Evolutionary conservation across 345 rosid species (phyloP), one percentile per base, ranked within the genome.

Genomic region (Citrus sinensis): DNA sequence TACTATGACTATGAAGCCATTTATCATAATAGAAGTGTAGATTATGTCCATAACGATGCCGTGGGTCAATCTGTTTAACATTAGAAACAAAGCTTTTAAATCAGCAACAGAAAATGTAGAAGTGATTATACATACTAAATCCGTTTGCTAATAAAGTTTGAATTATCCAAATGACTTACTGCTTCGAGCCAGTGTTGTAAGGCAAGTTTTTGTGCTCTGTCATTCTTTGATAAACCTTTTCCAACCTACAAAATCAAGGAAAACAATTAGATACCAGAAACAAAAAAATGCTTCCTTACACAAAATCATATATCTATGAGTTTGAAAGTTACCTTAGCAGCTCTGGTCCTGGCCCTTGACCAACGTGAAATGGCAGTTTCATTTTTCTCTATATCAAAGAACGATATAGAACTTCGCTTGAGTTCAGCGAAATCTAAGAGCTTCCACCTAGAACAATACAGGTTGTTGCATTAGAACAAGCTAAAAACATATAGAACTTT

Each of bases 101-200:
- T 80, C 66, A 82, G 82, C 39, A 76, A 75, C 42, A 62, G 70
- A 14, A 29, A 62, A 29, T n/a, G 7, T 39, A 58, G 59, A 27
- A 74, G 39, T 6, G 65, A 66, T 13, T 6, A 69, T 17, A 20
- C 8, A 56, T 24, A 62, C 24, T 70, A 30, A 27, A 16, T 59
- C 49, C 51, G 27, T 32, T 9, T 2, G 35, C 14, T 46, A 14
- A 59, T 34, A 60, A 40, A 14, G 11, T 55, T 71, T 58, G 56
- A 64, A 14, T 67, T 64, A 34, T 22, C 75, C 24, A 39, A 20
- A n/a, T 60, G 60, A 87, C 98, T 85, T 86, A 96, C 99, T 6
- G 99, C 99, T 82, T 94, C 99, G 76, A 96, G 98, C 99, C 98
- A 96, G 80, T 96, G 98, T 78, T 93, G 94, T 71, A 87, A 79